A percentile compares a stretch with the other conserved stretches of the same genome.
phyloP scores from a whole-genome alignment of 2,329 filamentous ascomycete genomes.

The Alternaria tenuissima region DNA sequence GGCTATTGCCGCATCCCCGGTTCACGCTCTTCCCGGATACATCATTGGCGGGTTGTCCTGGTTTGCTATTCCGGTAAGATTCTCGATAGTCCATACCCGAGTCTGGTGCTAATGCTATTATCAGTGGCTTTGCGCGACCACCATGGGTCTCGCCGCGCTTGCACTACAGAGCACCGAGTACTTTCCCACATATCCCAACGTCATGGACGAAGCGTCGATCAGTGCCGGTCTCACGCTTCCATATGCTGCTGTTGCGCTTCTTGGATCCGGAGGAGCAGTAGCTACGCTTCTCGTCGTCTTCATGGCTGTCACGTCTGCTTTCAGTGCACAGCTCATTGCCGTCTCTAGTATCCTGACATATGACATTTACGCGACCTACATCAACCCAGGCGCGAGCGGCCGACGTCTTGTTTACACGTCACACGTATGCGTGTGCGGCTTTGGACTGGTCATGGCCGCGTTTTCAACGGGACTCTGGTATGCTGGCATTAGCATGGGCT shows the following conservation, averaged over 20 bases:
- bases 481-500: conserved; percentile 70
- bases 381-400: conserved; percentile 78
- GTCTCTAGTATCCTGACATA: conserved; percentile 89
- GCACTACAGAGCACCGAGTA: conserved; percentile 52
- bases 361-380: conserved; percentile 84
- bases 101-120: neutral
- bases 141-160: conserved; percentile 56
- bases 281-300: conserved; percentile 54
- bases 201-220: conserved; percentile 35
- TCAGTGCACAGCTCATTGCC: conserved; percentile 60
- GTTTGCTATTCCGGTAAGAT: conserved; percentile 55
- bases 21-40: conserved; percentile 80
- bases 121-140: conserved; percentile 56
- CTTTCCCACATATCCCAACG: conserved; percentile 55
- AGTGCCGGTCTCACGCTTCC: conserved; percentile 44
- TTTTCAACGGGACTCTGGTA: conserved; percentile 75
- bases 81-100: neutral
- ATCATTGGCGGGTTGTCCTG: conserved; percentile 55
- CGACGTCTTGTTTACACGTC: conserved; percentile 80
- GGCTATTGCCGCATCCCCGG: conserved; percentile 85
- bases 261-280: conserved; percentile 44
- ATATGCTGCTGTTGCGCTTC: conserved; percentile 42
- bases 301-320: conserved; percentile 58
- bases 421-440: conserved; percentile 75
- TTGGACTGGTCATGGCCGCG: conserved; percentile 79